Percentiles rank a stretch among this genome's conserved stretches.
Evolutionary conservation across 148 eudicot species (phyloP).

Genomic region (Vaccinium corymbosum): DNA sequence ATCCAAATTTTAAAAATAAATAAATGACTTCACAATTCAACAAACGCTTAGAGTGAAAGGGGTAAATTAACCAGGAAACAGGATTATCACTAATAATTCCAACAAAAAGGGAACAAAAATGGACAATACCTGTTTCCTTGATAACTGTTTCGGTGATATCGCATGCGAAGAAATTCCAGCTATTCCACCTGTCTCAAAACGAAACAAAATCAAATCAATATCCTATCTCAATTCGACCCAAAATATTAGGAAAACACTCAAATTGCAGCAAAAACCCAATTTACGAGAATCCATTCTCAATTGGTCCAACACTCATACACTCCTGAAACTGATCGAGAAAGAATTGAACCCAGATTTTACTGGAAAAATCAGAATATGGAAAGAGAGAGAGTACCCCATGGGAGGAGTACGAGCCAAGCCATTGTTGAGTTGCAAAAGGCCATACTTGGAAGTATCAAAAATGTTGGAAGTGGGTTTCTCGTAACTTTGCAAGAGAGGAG

Average conservation of each 20-base stretch:
- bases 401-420: conserved; percentile 89
- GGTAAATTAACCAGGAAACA: not conserved
- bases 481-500: conserved; percentile 25
- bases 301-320: not conserved
- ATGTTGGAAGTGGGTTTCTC: conserved; percentile 40
- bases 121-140: conserved; percentile 87
- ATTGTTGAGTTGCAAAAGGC: conserved; percentile 60
- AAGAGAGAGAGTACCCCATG: conserved; percentile 65
- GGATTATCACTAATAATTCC: conserved; percentile 41
- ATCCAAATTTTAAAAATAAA: not conserved
- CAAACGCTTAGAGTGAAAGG: not conserved
- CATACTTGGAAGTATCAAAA: conserved; percentile 78
- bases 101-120: conserved; percentile 36
- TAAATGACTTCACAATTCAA: not conserved
- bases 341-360: not conserved
- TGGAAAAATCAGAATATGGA: not conserved
- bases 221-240: not conserved
- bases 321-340: not conserved
- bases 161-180: conserved; percentile 95
- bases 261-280: not conserved
- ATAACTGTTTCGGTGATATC: conserved; percentile 74
- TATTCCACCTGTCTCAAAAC: conserved; percentile 75
- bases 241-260: not conserved
- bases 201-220: conserved; percentile 15
- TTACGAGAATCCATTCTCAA: not conserved